These are phyloP conservation scores for Pythium aquatile DNA, from an alignment of 352 stramenopile species.

Conservation along the genomic window DNA sequence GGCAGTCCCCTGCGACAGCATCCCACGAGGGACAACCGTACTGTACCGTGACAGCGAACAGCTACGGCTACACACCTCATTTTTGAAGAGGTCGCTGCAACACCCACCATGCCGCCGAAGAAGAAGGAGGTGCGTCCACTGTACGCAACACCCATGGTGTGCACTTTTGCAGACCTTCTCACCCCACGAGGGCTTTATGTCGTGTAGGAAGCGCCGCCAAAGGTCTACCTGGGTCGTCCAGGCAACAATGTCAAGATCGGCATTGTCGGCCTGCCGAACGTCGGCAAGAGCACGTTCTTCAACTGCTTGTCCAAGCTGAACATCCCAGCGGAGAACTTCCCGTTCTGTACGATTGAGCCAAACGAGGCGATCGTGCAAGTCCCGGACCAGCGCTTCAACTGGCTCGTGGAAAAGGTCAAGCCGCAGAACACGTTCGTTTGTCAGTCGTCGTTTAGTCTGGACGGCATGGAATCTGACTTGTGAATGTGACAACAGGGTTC, in stretches of 20 bases:
- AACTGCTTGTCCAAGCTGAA: slow-evolving; percentile 97
- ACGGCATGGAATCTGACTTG: not conserved
- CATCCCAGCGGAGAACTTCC: slow-evolving; percentile 91
- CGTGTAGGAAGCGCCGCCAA: slow-evolving; percentile 31
- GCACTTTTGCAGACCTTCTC: not conserved
- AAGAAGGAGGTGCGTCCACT: slow-evolving; percentile 71
- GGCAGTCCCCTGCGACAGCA: not conserved
- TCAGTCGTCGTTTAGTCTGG: not conserved
- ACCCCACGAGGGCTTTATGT: not conserved
- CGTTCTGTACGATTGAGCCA: slow-evolving; percentile 99
- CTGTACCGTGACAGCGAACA: slow-evolving; percentile 1
- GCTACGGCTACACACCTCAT: slow-evolving; percentile 10
- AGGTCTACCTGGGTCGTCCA: slow-evolving; percentile 80
- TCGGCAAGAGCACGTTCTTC: slow-evolving; percentile 99
- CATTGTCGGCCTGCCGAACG: slow-evolving; percentile 99
- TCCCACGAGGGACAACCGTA: not conserved
- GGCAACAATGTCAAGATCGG: slow-evolving; percentile 97
- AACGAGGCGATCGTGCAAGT: slow-evolving; percentile 97
- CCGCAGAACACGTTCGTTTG: slow-evolving; percentile 84
- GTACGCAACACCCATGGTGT: not conserved
- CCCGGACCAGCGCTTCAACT: slow-evolving; percentile 98
- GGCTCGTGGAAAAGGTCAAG: slow-evolving; percentile 96
- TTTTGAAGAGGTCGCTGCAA: not conserved
- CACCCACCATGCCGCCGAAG: slow-evolving; percentile 80
- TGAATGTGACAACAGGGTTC: slow-evolving; percentile 54